Conservation (phyloP, 2,329 filamentous ascomycete genomes). For the Mycocentrospora acerina region DNA sequence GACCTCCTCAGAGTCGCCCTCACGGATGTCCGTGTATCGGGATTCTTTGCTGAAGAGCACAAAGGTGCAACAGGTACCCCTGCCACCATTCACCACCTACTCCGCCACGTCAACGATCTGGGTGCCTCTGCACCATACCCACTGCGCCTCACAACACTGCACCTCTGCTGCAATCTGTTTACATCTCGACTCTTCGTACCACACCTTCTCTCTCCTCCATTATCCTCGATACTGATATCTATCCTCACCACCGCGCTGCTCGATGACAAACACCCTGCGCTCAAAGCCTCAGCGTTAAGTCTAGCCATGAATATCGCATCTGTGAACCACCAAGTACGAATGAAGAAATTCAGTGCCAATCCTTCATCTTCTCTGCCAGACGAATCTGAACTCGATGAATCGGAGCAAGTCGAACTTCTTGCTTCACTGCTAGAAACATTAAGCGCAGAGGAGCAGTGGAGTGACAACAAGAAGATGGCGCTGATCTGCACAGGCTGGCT, state of each 20-base stretch:
- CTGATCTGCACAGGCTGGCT: constrained; percentile 75
- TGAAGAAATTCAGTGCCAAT: constrained; percentile 50
- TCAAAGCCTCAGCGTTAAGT: constrained; percentile 79
- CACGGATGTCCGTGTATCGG: constrained; percentile 74
- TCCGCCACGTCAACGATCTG: constrained; percentile 57
- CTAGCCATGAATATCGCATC: constrained; percentile 80
- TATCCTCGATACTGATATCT: constrained; percentile 61
- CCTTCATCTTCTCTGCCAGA: constrained; percentile 11
- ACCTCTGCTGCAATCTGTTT: constrained; percentile 84
- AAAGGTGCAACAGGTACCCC: constrained; percentile 51
- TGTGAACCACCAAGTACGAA: constrained; percentile 66
- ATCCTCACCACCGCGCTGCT: constrained; percentile 78
- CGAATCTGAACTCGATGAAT: constrained; percentile 58
- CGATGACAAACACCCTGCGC: constrained; percentile 70
- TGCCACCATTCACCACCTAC: constrained; percentile 58
- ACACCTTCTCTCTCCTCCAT: constrained; percentile 55
- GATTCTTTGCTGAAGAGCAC: constrained; percentile 77
- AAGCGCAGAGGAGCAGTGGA: constrained; percentile 48
- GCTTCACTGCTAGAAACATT: constrained; percentile 80
- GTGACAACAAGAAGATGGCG: constrained; percentile 75
- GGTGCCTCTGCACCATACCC: constrained; percentile 68
- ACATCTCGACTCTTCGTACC: constrained; percentile 69
- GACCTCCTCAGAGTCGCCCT: constrained; percentile 81
- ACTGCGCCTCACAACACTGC: constrained; percentile 78
- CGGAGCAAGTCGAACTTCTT: constrained; percentile 76